Percentiles rank a stretch among this genome's conserved stretches.
These are phyloP conservation scores for Yarrowia divulgata DNA, from an alignment of 805 yeast genomes.

Conservation along the genomic window DNA sequence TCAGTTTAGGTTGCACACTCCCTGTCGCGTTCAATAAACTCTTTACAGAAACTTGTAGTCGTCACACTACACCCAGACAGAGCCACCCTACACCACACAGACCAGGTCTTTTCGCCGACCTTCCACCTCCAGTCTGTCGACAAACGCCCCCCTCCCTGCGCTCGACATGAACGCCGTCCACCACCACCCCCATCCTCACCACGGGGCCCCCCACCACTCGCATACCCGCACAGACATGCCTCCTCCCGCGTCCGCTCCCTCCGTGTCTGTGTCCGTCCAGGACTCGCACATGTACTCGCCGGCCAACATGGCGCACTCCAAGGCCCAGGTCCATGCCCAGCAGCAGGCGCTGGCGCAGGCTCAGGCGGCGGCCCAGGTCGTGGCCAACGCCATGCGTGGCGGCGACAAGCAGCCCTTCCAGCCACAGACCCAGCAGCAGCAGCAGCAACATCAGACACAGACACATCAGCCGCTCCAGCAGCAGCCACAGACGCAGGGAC, in stretches of 20 bases:
- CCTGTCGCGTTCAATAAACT: conserved; percentile 28
- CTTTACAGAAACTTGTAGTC: not conserved
- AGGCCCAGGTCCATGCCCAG: conserved; percentile 39
- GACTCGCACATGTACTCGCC: conserved; percentile 23
- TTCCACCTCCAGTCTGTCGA: not conserved
- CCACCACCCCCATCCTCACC: conserved; percentile 27
- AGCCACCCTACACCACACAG: not conserved
- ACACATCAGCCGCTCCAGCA: not conserved
- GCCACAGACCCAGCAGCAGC: not conserved
- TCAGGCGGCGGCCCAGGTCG: conserved; percentile 32
- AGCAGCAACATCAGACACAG: not conserved
- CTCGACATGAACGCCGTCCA: conserved; percentile 38
- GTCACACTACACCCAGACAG: conserved; percentile 18
- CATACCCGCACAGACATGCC: conserved; percentile 26
- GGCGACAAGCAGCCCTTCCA: not conserved
- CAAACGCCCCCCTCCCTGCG: not conserved
- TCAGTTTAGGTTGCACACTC: conserved; percentile 23
- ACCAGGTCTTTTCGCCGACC: not conserved
- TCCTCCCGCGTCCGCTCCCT: conserved; percentile 16
- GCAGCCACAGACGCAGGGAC: not conserved
- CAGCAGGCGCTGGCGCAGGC: conserved; percentile 38
- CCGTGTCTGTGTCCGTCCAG: not conserved
- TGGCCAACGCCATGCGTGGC: conserved; percentile 31
- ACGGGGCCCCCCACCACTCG: conserved; percentile 22
- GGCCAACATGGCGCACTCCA: conserved; percentile 23